A percentile compares a stretch with the other conserved stretches of the same genome.
phyloP scores from a whole-genome alignment of 768 basidiomycete species.

The Lactarius hengduanensis region DNA sequence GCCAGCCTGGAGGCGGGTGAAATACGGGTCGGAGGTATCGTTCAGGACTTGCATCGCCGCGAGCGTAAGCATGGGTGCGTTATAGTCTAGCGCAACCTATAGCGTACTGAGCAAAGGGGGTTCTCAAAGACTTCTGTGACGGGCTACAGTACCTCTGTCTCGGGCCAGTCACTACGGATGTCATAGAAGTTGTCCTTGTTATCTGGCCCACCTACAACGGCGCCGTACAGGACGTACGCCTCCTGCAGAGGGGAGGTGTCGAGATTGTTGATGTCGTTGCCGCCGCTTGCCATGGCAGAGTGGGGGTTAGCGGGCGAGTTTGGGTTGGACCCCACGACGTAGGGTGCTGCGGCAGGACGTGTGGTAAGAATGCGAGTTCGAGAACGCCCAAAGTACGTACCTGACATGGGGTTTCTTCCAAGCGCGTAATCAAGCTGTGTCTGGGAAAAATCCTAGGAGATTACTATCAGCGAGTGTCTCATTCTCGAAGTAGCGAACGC shows the following conservation, averaged over 20 bases:
- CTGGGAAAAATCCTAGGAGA: constrained; percentile 63
- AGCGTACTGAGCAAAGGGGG: background rate
- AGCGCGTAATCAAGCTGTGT: constrained; percentile 78
- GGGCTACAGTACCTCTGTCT: constrained; percentile 63
- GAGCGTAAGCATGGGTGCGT: constrained; percentile 85
- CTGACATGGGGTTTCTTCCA: constrained; percentile 88
- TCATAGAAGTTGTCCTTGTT: constrained; percentile 75
- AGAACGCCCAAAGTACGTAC: constrained; percentile 39
- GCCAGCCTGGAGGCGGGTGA: constrained; percentile 66
- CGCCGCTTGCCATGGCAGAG: constrained; percentile 85
- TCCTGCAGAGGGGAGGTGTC: constrained; percentile 70
- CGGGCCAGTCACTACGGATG: constrained; percentile 84
- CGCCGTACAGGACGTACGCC: constrained; percentile 81
- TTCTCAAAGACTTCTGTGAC: background rate
- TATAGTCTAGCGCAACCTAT: constrained; percentile 83
- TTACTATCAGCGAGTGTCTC: constrained; percentile 13
- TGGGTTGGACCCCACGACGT: constrained; percentile 86
- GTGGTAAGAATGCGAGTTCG: background rate
- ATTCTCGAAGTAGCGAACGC: constrained; percentile 25
- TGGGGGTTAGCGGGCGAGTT: constrained; percentile 92
- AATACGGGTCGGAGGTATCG: constrained; percentile 72
- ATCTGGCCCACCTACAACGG: constrained; percentile 85
- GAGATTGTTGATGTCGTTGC: constrained; percentile 63
- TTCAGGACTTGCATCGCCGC: constrained; percentile 75
- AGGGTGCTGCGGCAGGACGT: constrained; percentile 52